phyloP scores from a whole-genome alignment of 2,329 filamentous ascomycete species.

The Chrysosporium keratinophilum region DNA sequence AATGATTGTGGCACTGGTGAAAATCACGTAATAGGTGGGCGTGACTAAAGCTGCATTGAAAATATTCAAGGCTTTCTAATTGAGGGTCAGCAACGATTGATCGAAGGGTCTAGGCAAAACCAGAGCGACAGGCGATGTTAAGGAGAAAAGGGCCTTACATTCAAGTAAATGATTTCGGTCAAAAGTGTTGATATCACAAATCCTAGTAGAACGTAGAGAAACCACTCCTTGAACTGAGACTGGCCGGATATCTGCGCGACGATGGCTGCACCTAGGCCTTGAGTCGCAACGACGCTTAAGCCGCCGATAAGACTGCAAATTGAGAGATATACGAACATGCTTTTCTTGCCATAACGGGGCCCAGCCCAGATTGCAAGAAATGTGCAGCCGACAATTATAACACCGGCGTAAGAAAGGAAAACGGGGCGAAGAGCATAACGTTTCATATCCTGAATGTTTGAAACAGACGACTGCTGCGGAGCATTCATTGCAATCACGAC shows the following conservation, averaged over 20 bases:
- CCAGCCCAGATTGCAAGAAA: constrained; percentile 70
- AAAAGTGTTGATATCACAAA: constrained; percentile 84
- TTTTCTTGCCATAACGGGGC: constrained; percentile 86
- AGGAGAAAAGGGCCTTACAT: constrained; percentile 52
- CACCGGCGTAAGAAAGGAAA: constrained; percentile 73
- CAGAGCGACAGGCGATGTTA: neutral
- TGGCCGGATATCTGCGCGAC: constrained; percentile 72
- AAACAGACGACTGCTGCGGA: constrained; percentile 71
- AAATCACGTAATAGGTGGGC: constrained; percentile 97
- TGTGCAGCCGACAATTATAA: constrained; percentile 63
- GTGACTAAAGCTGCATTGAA: constrained; percentile 96
- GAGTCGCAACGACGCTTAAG: constrained; percentile 86
- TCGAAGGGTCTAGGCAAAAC: neutral
- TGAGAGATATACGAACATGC: constrained; percentile 93
- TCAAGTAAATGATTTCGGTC: constrained; percentile 90
- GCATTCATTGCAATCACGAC: constrained; percentile 93
- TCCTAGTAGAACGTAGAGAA: constrained; percentile 79
- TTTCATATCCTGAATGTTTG: constrained; percentile 87
- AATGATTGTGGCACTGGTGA: constrained; percentile 89
- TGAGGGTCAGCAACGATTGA: constrained; percentile 14
- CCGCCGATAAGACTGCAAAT: constrained; percentile 94
- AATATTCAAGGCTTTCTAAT: constrained; percentile 90
- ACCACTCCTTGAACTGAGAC: constrained; percentile 94
- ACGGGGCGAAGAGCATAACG: constrained; percentile 73
- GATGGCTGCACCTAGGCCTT: constrained; percentile 84